Conservation (phyloP, 2,329 filamentous ascomycete genomes). For the Sporothrix inflata region DNA sequence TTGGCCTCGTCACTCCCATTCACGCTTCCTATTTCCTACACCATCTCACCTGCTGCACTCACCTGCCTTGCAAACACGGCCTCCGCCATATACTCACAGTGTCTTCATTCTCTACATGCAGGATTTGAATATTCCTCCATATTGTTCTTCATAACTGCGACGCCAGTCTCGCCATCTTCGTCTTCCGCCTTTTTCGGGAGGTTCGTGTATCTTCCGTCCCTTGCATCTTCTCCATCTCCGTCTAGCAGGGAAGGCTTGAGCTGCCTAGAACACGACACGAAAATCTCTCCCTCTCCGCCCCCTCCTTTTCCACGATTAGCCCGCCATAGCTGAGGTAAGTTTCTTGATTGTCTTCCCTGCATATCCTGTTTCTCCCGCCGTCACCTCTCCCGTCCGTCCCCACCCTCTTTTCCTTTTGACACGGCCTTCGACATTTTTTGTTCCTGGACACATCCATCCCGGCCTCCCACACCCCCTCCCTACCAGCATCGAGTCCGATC, state of each 20-base stretch:
- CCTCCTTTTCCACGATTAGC: conserved; percentile 7
- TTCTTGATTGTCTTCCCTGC: background rate
- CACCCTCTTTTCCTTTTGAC: conserved; percentile 6
- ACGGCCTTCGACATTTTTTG: background rate
- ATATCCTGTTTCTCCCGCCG: conserved; percentile 3
- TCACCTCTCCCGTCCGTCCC: conserved; percentile 14
- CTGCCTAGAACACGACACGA: background rate
- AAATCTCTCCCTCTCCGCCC: background rate
- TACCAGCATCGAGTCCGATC: background rate
- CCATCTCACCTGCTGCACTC: background rate
- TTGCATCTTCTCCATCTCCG: background rate
- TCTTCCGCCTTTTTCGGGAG: background rate
- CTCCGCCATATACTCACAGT: background rate
- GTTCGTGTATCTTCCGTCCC: background rate
- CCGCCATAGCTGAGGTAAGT: conserved; percentile 24
- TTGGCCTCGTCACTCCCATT: background rate
- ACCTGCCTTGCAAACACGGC: background rate
- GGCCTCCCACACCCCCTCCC: background rate
- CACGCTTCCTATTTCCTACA: background rate
- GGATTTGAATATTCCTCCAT: background rate
- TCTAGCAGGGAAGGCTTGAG: background rate
- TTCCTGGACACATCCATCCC: background rate
- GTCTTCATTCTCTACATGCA: background rate
- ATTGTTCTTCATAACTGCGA: background rate
- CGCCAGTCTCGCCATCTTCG: background rate